Percentiles rank a stretch among this genome's conserved stretches.
Conservation (phyloP, 2,329 filamentous ascomycete genomes). For the Annulohypoxylon truncatum region DNA sequence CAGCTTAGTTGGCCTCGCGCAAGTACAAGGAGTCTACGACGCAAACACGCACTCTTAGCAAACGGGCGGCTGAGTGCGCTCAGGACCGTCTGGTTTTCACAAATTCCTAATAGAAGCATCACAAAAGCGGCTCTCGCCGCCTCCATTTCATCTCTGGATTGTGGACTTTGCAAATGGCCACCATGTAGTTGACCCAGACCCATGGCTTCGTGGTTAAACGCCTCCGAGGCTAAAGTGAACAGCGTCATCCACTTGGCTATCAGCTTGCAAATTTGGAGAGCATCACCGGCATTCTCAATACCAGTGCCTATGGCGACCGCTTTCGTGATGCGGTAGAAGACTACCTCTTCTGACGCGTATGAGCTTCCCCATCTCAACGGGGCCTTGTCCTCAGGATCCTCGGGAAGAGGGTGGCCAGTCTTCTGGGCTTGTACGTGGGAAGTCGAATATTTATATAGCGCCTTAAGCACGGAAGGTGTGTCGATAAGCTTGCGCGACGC, state of each 20-base stretch:
- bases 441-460: slow-evolving; percentile 68
- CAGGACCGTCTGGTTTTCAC: slow-evolving; percentile 69
- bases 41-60: slow-evolving; percentile 61
- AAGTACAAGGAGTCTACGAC: slow-evolving; percentile 34
- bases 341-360: slow-evolving; percentile 81
- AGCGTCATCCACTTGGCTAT: slow-evolving; percentile 70
- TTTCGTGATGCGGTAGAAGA: slow-evolving; percentile 93
- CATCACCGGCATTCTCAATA: slow-evolving; percentile 60
- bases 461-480: slow-evolving; percentile 65
- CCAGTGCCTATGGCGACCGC: slow-evolving; percentile 72
- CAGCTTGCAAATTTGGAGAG: slow-evolving; percentile 61
- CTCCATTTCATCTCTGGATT: slow-evolving; percentile 68
- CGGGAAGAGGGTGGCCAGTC: slow-evolving; percentile 31
- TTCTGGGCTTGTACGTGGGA: slow-evolving; percentile 55
- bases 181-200: slow-evolving; percentile 57
- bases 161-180: slow-evolving; percentile 57
- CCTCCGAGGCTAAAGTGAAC: slow-evolving; percentile 63
- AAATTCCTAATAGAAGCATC: slow-evolving; percentile 69
- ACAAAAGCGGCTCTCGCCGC: slow-evolving; percentile 71
- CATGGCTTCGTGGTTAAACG: slow-evolving; percentile 62
- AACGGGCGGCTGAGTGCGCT: slow-evolving; percentile 63
- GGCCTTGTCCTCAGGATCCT: slow-evolving; percentile 37
- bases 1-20: slow-evolving; percentile 2
- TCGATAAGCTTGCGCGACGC: slow-evolving; percentile 64
- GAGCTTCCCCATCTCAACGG: slow-evolving; percentile 65